phyloP scores from a whole-genome alignment of 2,329 filamentous ascomycete genomes.

The Westerdykella sp. region DNA sequence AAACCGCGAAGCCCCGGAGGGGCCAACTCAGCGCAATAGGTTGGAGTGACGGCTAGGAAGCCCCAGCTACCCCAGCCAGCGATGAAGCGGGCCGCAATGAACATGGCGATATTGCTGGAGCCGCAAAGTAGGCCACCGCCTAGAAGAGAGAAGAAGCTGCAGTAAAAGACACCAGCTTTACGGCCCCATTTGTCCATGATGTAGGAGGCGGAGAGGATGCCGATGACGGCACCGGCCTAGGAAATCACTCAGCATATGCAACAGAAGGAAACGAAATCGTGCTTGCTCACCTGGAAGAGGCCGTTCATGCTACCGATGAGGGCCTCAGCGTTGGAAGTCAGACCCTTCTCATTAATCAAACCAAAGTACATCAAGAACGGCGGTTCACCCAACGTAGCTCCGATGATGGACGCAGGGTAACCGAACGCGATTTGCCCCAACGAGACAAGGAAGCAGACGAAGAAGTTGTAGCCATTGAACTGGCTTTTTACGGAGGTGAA shows the following conservation, averaged over 20 bases:
- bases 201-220: slow-evolving; percentile 10
- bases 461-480: slow-evolving; percentile 17
- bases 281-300: slow-evolving; percentile 14
- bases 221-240: slow-evolving; percentile 14
- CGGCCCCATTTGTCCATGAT: slow-evolving; percentile 17
- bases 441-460: slow-evolving; percentile 14
- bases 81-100: slow-evolving; percentile 62
- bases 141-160: slow-evolving; percentile 12
- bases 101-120: slow-evolving; percentile 13
- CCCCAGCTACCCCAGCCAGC: slow-evolving; percentile 50
- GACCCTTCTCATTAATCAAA: slow-evolving; percentile 12
- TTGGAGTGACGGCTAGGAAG: slow-evolving; percentile 21
- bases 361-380: slow-evolving; percentile 16
- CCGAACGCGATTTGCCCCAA: slow-evolving; percentile 18
- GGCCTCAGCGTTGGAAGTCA: slow-evolving; percentile 7
- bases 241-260: not conserved
- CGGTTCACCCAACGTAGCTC: slow-evolving; percentile 15
- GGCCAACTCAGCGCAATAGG: slow-evolving; percentile 18
- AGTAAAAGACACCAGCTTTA: slow-evolving; percentile 16
- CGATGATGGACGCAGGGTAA: slow-evolving; percentile 17
- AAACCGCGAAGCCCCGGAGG: slow-evolving; percentile 17
- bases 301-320: slow-evolving; percentile 19
- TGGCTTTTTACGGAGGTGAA: slow-evolving; percentile 7
- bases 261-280: not conserved
- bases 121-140: slow-evolving; percentile 14